Evolutionary conservation across 129 eudicot species (phyloP), one percentile per base, ranked within the genome.

Genomic region (Cynara cardunculus): DNA sequence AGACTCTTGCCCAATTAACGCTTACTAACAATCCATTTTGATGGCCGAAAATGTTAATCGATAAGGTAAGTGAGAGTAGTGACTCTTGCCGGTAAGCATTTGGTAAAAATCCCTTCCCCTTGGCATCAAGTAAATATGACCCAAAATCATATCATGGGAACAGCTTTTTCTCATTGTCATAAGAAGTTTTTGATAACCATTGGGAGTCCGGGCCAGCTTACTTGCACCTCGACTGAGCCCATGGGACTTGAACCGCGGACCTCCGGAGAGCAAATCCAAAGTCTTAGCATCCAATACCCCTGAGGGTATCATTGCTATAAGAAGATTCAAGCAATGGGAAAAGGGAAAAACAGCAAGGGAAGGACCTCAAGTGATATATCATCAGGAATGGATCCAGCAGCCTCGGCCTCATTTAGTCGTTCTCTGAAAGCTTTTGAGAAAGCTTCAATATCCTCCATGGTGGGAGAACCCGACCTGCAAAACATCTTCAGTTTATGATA

Each of bases 381-480:
- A 28, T 19, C 86, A 13, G 99, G 94, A 81, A 92, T 84, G 25
- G 92, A 72, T 83, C 92, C 92, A 56, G 87, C 78, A 81, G 83
- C 81, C 85, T 84, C 96, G 28, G 96, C 92, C 80, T 90, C 90
- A 74, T 89, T 88, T 34, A 94, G 84, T 67, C 87, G 91, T 66
- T 83, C 89, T 81, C 88, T 72, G 76, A 90, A 92, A 7, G 96
- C 83, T 53, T 73, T 77, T 65, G 97, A 84, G 85, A 94, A 94
- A 82, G 89, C 91, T 92, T 94, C 99, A 71, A 94, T 86, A 80
- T 94, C 99, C 73, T 62, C 76, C 88, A 94, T 87, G 61, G 49
- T 85, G 31, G 97, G 99, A 82, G 99, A 94, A 73, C 96, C 96
- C 34, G 99, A 94, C 83, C 99, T 94, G 85, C 46, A 34, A 74